Conservation (phyloP, 139 green algal species). For the Chlorella sp. region DNA sequence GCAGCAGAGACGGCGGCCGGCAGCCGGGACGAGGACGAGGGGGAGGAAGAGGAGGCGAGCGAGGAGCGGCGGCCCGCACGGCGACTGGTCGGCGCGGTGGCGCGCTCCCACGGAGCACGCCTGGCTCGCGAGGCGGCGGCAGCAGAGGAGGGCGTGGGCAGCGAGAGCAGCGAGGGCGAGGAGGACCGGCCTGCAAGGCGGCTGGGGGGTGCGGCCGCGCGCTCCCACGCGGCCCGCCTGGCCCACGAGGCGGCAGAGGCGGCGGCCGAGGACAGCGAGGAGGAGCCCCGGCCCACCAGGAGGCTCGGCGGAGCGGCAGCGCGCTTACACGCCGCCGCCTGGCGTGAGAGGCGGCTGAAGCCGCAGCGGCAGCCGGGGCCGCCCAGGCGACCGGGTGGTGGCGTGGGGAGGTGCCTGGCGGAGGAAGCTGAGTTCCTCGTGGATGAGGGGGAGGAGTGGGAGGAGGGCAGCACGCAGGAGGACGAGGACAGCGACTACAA, state of each 20-base stretch:
- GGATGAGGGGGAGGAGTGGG: too few relatives aligned
- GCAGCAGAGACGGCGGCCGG: not conserved
- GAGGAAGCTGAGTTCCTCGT: too few relatives aligned
- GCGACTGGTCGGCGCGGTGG: slow-evolving; percentile 6
- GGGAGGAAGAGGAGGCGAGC: not conserved
- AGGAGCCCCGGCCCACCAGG: not conserved
- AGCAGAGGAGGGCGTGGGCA: not conserved
- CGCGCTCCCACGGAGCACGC: not conserved
- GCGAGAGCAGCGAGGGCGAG: not conserved
- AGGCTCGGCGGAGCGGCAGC: slow-evolving; percentile 13
- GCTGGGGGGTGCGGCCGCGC: not conserved
- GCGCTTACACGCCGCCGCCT: not conserved
- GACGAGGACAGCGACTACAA: not conserved
- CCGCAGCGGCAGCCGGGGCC: too few relatives aligned
- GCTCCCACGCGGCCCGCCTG: not conserved
- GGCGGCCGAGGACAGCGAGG: too few relatives aligned
- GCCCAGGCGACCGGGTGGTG: too few relatives aligned
- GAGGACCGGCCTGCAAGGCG: not conserved
- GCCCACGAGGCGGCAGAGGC: too few relatives aligned
- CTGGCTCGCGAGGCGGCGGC: slow-evolving; percentile 7
- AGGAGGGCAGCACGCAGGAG: not conserved
- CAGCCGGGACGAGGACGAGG: not conserved
- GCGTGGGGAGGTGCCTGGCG: too few relatives aligned
- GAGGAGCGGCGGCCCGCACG: not conserved
- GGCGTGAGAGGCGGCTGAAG: not conserved